Base-by-base conservation (phyloP, 495 filamentous ascomycete genomes). In the Copromyces sp. region DNA sequence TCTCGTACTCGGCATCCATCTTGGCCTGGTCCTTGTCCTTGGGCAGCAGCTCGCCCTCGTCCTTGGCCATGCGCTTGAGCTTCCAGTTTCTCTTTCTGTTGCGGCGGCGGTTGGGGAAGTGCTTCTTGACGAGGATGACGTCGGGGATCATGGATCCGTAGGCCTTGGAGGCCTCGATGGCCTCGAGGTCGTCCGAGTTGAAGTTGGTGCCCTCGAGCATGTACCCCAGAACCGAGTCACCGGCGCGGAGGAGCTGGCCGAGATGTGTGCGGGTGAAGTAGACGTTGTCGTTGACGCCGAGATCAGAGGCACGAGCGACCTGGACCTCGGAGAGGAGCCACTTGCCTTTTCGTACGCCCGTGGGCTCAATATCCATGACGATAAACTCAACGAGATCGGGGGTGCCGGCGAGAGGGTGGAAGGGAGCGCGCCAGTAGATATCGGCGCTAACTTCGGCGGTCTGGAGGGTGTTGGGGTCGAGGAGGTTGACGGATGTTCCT, bases 61-160 rank as follows among this genome's bases (percentile, higher is more conserved):
- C 94, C 80, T 88, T 89, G 59, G 88, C 88, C 92, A 99, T 96
- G 76, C 95, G 93, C 89, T 92, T 94, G 77, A 99, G 88, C 74
- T 91, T 91, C 95, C 95, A 99, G 82, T 91, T 90, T 47, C 96
- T 90, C 77, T 84, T 87, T 84, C 92, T 93, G 81, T 87, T 88
- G 84, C 91, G 92, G 86, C 93, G 91, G 76, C 90, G 90, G 80
- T 93, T 90, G 9, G 92, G 88, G 81, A 96, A 98, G 86, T 89
- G 87, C 80, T 99, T 99, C 93, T 96, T 97, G 75, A 99, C 93
- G 3, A 99, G 87, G 0, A 98, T 80, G 2, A 98, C 96, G 74
- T 98, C 96, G 0, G 96, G 96, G 53, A 99, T 91, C 4, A 86
- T 90, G 11, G 89, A 90, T 4, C 88, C 82, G 83, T 93, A 92